Evolutionary conservation across 805 yeast genomes (phyloP).

Genomic region (Kazachstania taianensis): DNA sequence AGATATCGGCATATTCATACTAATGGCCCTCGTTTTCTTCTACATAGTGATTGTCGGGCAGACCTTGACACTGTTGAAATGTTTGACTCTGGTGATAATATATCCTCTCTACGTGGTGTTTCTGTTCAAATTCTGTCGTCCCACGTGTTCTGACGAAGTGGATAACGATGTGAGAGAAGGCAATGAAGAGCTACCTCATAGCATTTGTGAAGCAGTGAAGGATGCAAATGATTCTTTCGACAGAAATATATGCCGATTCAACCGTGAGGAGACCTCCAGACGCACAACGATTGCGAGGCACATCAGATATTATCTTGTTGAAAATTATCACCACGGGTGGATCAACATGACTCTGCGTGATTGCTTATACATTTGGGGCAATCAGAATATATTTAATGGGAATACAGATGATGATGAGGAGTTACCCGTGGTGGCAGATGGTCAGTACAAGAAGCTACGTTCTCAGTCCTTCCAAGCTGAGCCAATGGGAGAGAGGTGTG

Average conservation of each 20-base stretch:
- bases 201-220: background rate
- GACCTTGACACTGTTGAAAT: conserved; percentile 42
- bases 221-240: background rate
- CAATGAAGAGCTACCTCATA: background rate
- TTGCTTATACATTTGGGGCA: conserved; percentile 24
- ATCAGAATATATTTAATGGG: conserved; percentile 8
- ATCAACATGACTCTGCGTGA: conserved; percentile 20
- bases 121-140: background rate
- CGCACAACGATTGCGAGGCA: conserved; percentile 12
- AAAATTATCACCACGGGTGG: conserved; percentile 20
- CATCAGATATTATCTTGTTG: conserved; percentile 18
- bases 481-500: no score
- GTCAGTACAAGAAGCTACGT: no score
- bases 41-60: conserved; percentile 48
- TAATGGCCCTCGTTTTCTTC: conserved; percentile 37
- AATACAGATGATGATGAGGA: conserved; percentile 1
- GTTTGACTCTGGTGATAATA: conserved; percentile 25
- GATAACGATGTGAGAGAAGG: background rate
- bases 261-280: conserved; percentile 11
- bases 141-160: no score
- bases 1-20: conserved; percentile 50
- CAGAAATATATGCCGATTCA: conserved; percentile 11
- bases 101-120: conserved; percentile 1
- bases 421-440: no score
- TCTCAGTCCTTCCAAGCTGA: no score